Conservation (phyloP, 129 eudicot genomes). For the Chrysanthemum makinoi region DNA sequence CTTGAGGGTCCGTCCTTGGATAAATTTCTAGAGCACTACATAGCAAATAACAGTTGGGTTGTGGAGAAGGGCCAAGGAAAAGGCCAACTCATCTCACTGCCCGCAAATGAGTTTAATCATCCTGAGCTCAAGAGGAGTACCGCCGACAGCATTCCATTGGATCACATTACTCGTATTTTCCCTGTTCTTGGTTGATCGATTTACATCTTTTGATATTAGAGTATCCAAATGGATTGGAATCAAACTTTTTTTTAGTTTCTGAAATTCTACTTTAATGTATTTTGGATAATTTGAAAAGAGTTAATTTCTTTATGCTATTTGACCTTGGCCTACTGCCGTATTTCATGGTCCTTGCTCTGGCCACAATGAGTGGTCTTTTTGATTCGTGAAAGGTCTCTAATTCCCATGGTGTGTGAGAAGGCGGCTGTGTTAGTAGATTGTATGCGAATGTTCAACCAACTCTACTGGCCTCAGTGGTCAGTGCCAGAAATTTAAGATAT, state of each 20-base stretch:
- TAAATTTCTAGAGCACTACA: constrained; percentile 81
- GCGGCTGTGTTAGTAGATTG: no score
- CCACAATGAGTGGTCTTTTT: not conserved
- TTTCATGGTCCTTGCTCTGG: not conserved
- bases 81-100: constrained; percentile 61
- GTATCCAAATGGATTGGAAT: not conserved
- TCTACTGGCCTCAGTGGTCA: no score
- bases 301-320: not conserved
- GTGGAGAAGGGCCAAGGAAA: constrained; percentile 60
- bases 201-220: not conserved
- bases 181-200: constrained; percentile 72
- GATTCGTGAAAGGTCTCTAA: no score
- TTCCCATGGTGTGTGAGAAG: no score
- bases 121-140: constrained; percentile 72
- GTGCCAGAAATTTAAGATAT: no score
- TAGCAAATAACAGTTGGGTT: constrained; percentile 59
- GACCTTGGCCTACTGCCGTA: not conserved
- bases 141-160: constrained; percentile 72
- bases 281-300: not conserved
- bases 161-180: constrained; percentile 70
- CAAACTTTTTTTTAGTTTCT: not conserved
- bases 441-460: no score
- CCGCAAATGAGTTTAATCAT: constrained; percentile 68
- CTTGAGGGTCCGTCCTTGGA: constrained; percentile 78
- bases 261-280: not conserved